A percentile compares a stretch with the other conserved stretches of the same genome.
These are phyloP conservation scores for Cyclotella baltica DNA, from an alignment of 108 stramenopile species.

Conservation along the genomic window DNA sequence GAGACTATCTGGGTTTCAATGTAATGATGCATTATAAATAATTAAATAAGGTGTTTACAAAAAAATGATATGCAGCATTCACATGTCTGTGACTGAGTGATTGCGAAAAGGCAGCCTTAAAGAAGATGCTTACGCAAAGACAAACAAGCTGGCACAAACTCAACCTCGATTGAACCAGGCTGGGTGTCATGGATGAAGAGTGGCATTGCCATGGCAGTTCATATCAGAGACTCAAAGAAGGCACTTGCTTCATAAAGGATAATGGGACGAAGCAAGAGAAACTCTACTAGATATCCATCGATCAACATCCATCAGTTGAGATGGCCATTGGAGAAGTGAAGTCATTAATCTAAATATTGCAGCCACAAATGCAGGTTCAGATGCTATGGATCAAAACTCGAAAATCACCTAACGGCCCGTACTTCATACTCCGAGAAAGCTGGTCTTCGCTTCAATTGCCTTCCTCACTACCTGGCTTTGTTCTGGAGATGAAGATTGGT, in stretches of 20 bases:
- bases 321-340: constrained; percentile 62
- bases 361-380: too few species aligned
- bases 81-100: too few species aligned
- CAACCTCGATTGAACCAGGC: constrained; percentile 24
- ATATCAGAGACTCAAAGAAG: constrained; percentile 81
- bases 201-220: constrained; percentile 69
- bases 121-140: too few species aligned
- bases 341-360: too few species aligned
- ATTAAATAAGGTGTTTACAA: too few species aligned
- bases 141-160: too few species aligned
- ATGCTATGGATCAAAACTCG: too few species aligned
- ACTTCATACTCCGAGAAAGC: constrained; percentile 75
- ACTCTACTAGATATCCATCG: constrained; percentile 55
- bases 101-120: too few species aligned
- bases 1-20: too few species aligned
- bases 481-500: constrained; percentile 36
- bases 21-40: too few species aligned
- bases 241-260: constrained; percentile 72
- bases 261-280: constrained; percentile 74
- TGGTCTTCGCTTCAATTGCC: constrained; percentile 75
- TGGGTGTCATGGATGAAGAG: too few species aligned
- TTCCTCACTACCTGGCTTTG: constrained; percentile 73
- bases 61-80: too few species aligned
- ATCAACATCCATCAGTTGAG: constrained; percentile 53
- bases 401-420: constrained; percentile 67